phyloP scores from a whole-genome alignment of 345 rosid genomes.

The Corchorus olitorius region DNA sequence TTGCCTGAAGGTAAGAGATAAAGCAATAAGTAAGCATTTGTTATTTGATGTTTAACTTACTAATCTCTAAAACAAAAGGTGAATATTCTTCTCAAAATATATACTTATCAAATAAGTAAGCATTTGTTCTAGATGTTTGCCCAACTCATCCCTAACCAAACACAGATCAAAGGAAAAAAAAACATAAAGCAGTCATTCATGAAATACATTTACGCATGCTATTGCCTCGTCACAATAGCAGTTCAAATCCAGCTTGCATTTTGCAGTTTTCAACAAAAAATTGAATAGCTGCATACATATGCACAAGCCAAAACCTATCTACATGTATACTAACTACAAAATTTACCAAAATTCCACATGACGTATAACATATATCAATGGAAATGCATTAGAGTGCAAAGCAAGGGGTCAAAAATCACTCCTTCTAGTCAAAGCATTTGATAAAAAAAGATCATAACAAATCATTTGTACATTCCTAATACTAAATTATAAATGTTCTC shows the following conservation, averaged over 20 bases:
- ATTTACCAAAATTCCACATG: not conserved
- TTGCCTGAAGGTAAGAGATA: constrained; percentile 35
- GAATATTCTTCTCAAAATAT: not conserved
- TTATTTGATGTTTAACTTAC: not conserved
- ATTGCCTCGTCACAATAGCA: not conserved
- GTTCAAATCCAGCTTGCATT: not conserved
- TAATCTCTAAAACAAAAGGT: not conserved
- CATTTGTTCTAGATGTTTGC: too few species aligned
- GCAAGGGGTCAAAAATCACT: not conserved
- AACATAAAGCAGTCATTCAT: not conserved
- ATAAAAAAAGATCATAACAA: not conserved
- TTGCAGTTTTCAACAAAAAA: not conserved
- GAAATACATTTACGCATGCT: not conserved
- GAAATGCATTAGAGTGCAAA: not conserved
- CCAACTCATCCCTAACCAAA: too few species aligned
- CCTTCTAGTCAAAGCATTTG: not conserved
- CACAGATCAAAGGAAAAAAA: not conserved
- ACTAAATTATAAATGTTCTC: not conserved
- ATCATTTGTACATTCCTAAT: not conserved
- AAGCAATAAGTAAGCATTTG: constrained; percentile 11
- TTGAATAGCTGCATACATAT: not conserved
- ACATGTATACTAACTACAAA: too few species aligned
- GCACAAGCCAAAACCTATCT: not conserved
- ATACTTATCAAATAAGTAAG: not conserved
- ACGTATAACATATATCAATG: not conserved